Percentiles rank a stretch among this genome's conserved stretches.
Conservation (phyloP, 2,329 filamentous ascomycete genomes). For the Parasarocladium wereldwijsianum region DNA sequence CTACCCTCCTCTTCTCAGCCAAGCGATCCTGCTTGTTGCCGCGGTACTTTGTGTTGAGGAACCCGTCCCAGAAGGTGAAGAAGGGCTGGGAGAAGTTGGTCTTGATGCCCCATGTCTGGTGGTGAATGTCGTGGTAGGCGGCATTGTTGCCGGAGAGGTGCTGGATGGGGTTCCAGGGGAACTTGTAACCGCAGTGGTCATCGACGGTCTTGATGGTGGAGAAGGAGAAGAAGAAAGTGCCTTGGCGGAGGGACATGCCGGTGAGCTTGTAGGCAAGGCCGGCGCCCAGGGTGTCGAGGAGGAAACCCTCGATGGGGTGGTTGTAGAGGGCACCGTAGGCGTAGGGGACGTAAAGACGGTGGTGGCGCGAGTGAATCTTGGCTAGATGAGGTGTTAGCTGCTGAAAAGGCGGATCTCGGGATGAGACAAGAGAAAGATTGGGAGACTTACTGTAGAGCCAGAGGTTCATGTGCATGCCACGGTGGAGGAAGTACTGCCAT, state of each 20-base stretch:
- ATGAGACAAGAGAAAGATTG: constrained; percentile 35
- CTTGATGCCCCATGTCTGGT: constrained; percentile 99
- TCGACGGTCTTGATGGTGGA: constrained; percentile 94
- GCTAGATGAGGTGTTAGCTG: constrained; percentile 28
- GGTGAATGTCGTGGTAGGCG: constrained; percentile 93
- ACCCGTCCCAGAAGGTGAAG: constrained; percentile 87
- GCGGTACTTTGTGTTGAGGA: constrained; percentile 71
- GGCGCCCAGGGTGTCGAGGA: constrained; percentile 81
- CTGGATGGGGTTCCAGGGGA: constrained; percentile 91
- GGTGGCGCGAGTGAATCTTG: constrained; percentile 86
- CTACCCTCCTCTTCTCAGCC: constrained; percentile 19
- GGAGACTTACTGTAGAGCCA: constrained; percentile 76
- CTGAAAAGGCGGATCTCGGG: neutral
- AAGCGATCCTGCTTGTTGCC: constrained; percentile 37
- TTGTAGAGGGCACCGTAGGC: constrained; percentile 96
- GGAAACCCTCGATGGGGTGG: constrained; percentile 85
- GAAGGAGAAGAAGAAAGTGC: constrained; percentile 76
- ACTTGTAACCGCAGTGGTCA: constrained; percentile 91
- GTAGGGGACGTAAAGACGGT: constrained; percentile 94
- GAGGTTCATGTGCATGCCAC: constrained; percentile 92
- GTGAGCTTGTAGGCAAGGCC: constrained; percentile 70
- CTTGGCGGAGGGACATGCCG: constrained; percentile 72
- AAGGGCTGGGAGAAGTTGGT: constrained; percentile 83
- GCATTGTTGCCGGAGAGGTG: constrained; percentile 90
- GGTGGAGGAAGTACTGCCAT: constrained; percentile 97